Evolutionary conservation across 768 basidiomycete genomes (phyloP), one percentile per base, ranked within the genome.

Genomic region (Amanita brunnescens): DNA sequence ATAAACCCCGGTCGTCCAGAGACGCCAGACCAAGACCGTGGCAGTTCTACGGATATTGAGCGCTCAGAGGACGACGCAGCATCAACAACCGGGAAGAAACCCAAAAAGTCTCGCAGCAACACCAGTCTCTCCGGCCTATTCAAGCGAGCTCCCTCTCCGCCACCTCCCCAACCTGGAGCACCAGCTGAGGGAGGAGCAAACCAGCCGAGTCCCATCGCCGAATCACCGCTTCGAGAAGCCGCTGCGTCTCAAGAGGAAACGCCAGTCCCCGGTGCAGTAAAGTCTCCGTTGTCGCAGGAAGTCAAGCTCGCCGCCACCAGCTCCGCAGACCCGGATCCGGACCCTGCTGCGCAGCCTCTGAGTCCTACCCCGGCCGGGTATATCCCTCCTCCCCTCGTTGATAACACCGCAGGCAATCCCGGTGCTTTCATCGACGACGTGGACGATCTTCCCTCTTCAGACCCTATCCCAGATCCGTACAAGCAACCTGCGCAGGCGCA

Each of bases 181-280:
- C 51, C 59, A 9, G 20, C 39, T 10, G 18, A 18, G 39, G 9
- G 16, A 5, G 20, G 12, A 3, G 10, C 41, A 59, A 59, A 57
- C 26, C 61, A 69, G 10, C 81, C 83, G 9, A 83, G 80, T 54
- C 83, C 86, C 2, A 85, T 88, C 52, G 71, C 78, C 1, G 86
- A 88, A 61, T 85, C 82, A 2, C 83, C 85, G 24, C 74, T 73
- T 6, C 74, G 81, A 21, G 81, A 83, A 58, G 75, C 70, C 7
- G 77, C 72, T 12, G 74, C 68, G 2, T 54, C 68, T 18, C 24
- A 40, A 18, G 29, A 40, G 26, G 56, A 55, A 30, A 63, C 64
- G 12, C 59, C 66, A 7, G 52, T 59, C 6, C 59, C 59, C 3
- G 48, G 61, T 18, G 73, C 65, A 0, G 70, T 69, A 24, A 50